Base-by-base conservation (phyloP, 371 early-diverging fungal genomes). In the Gilbertella persicaria region DNA sequence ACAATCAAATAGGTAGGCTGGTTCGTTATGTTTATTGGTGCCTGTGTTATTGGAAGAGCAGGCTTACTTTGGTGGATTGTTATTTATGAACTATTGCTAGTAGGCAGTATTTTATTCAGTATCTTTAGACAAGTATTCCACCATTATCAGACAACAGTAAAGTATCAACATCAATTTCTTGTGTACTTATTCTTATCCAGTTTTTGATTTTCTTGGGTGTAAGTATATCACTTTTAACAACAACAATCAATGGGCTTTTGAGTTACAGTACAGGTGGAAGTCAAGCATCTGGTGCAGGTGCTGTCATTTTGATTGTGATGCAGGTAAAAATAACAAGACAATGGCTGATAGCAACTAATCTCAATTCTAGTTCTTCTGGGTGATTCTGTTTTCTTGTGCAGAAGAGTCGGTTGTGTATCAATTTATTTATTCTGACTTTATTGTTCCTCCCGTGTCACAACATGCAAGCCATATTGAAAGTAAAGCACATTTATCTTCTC, bases 341-440 rank as follows among this genome's bases (percentile, higher is more conserved):
- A 36, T 1, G 10, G 0, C 5, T 13, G 8, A 23, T 43, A 53
- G 14, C 4, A 21, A 33, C 16, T 24, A 26, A 16, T 40, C 17
- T 42, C 13, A 38, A 23, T 30, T n/a, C 41, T 21, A 24, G 69
- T 66, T 73, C 45, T 49, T 73, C 35, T 76, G 77, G 77, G 64
- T 76, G 7, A 64, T 73, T 45, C 49, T 73, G n/a, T 76, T 70
- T 45, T 73, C 73, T 17, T 69, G 71, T 48, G 58, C 71, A 60
- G 66, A 66, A 17, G 62, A 72, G 17, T 67, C 66, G 30, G 64
- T 75, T 46, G 59, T 78, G 38, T 71, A 73, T 69, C 76, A 62
- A 56, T 53, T 56, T 36, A 52, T 62, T 56, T 48, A 62, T 47
- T 46, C 62, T 40, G 43, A 36, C 19, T 36, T 40, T 33, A 33